A percentile compares a stretch with the other conserved stretches of the same genome.
These are phyloP conservation scores for Albugo laibachii DNA, from an alignment of 352 stramenopile species.

Conservation along the genomic window DNA sequence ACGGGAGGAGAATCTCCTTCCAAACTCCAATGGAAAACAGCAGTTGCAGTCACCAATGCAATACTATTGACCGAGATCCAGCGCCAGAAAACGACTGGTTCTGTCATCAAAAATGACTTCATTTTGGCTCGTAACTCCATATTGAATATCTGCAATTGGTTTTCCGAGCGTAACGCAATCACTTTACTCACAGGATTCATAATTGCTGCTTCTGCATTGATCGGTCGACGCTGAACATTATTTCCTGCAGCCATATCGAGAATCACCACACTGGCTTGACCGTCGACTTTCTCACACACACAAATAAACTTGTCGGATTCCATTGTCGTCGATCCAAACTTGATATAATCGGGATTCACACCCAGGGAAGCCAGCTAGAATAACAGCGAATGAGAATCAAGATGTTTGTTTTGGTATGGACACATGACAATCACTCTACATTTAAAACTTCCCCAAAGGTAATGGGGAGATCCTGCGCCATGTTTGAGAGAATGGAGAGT, in stretches of 20 bases:
- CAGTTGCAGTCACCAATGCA: conserved; percentile 89
- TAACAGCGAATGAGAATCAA: background rate
- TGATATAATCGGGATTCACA: conserved; percentile 82
- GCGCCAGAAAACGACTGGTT: conserved; percentile 95
- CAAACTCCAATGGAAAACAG: conserved; percentile 97
- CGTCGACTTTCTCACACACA: conserved; percentile 83
- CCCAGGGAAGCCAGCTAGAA: conserved; percentile 66
- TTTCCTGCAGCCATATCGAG: conserved; percentile 81
- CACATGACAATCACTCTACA: conserved; percentile 23
- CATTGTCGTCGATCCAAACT: conserved; percentile 90
- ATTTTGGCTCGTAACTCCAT: conserved; percentile 98
- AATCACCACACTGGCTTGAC: conserved; percentile 80
- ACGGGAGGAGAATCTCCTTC: conserved; percentile 79
- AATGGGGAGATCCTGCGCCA: conserved; percentile 79
- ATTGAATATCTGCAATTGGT: conserved; percentile 99
- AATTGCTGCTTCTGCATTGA: conserved; percentile 97
- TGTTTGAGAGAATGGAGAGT: conserved; percentile 8
- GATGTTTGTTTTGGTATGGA: background rate
- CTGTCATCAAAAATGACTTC: conserved; percentile 87
- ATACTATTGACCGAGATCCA: conserved; percentile 96
- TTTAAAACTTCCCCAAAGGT: conserved; percentile 81
- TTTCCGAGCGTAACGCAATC: conserved; percentile 70
- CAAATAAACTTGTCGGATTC: conserved; percentile 95
- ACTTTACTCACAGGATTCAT: conserved; percentile 97
- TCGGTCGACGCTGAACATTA: conserved; percentile 84